Evolutionary conservation across 176 grass and related monocot species (phyloP).

Genomic region (Bonia amplexicaulis): DNA sequence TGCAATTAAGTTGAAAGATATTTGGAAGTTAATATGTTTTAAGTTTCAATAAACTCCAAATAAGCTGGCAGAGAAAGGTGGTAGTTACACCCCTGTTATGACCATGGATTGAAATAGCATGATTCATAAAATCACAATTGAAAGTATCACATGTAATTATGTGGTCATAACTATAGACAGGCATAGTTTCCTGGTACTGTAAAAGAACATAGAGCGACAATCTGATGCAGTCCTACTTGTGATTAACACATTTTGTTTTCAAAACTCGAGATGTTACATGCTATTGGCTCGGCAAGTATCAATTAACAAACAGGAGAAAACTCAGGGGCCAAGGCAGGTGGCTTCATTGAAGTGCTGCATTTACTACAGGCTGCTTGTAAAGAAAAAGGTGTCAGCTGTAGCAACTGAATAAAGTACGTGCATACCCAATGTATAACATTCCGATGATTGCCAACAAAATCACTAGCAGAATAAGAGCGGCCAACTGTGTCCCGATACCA

Average conservation of each 20-base stretch:
- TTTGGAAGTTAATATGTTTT: neutral
- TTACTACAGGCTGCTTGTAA: neutral
- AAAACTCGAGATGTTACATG: neutral
- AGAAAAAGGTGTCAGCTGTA: slow-evolving; percentile 3
- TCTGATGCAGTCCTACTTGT: neutral
- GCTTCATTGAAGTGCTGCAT: slow-evolving; percentile 3
- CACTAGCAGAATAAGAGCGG: slow-evolving; percentile 79
- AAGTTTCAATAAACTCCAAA: neutral
- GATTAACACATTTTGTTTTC: neutral
- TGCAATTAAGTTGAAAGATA: neutral
- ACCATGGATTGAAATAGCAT: neutral
- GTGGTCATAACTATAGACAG: neutral
- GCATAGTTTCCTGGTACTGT: neutral
- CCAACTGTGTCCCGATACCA: slow-evolving; percentile 75
- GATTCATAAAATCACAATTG: neutral
- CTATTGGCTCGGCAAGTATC: neutral
- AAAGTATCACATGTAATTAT: neutral
- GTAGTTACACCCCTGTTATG: neutral
- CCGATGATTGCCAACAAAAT: slow-evolving; percentile 87
- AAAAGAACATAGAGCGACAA: neutral
- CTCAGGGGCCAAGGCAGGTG: neutral
- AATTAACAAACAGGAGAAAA: slow-evolving; percentile 11
- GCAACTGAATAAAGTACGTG: neutral
- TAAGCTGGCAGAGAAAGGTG: neutral
- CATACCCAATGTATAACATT: slow-evolving; percentile 90